phyloP scores from a whole-genome alignment of 2,329 filamentous ascomycete genomes.

The Alternaria tenuissima region DNA sequence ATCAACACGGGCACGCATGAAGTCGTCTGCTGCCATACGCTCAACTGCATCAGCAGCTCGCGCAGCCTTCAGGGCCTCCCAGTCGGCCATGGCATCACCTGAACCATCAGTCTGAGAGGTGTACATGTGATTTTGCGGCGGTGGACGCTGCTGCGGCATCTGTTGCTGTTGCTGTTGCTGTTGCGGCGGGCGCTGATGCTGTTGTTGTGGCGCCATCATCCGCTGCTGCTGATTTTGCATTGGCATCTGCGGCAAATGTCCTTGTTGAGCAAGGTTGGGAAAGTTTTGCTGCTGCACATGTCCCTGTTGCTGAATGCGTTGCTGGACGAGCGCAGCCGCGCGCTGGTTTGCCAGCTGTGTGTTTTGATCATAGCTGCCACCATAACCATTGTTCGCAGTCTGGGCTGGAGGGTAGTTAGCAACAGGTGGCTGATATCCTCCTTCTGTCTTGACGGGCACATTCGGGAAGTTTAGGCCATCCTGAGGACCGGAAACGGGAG shows the following conservation, averaged over 20 bases:
- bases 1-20: constrained; percentile 74
- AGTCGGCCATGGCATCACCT: constrained; percentile 66
- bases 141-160: constrained; percentile 32
- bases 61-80: constrained; percentile 66
- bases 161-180: constrained; percentile 35
- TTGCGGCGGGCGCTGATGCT: constrained; percentile 43
- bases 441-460: constrained; percentile 62
- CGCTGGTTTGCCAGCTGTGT: constrained; percentile 63
- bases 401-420: constrained; percentile 38
- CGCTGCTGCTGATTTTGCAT: constrained; percentile 44
- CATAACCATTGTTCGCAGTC: constrained; percentile 44
- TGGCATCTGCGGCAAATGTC: constrained; percentile 36
- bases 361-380: constrained; percentile 49
- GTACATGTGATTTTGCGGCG: constrained; percentile 42
- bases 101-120: constrained; percentile 80
- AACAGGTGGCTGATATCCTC: constrained; percentile 41
- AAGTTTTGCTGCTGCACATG: constrained; percentile 38
- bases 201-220: constrained; percentile 36
- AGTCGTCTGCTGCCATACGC: constrained; percentile 67
- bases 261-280: constrained; percentile 28
- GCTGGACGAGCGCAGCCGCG: constrained; percentile 58
- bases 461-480: constrained; percentile 44
- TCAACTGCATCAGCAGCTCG: constrained; percentile 61
- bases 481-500: constrained; percentile 40
- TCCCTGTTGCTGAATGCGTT: constrained; percentile 42